A percentile compares a stretch with the other conserved stretches of the same genome.
Evolutionary conservation across 148 eudicot species (phyloP).

Genomic region (Chenopodium berlandieri): DNA sequence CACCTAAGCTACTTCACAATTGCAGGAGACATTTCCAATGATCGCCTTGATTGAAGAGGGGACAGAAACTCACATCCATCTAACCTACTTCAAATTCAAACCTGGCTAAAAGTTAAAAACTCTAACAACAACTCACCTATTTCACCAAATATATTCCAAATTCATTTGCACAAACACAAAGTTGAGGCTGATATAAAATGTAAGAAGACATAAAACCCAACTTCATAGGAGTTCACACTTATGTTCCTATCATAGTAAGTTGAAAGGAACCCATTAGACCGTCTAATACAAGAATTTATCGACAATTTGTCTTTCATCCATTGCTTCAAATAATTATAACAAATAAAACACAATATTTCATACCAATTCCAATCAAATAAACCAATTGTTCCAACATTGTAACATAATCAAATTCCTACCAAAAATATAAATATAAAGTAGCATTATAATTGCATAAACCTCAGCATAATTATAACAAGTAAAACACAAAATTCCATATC

Average conservation of each 20-base stretch:
- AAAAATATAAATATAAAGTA: too few species aligned
- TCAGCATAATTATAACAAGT: background rate
- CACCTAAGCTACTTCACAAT: background rate
- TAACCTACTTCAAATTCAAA: background rate
- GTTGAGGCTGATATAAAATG: background rate
- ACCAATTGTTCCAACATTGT: background rate
- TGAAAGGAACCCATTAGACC: too few species aligned
- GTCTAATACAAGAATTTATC: too few species aligned
- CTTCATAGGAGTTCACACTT: too few species aligned
- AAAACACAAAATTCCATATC: background rate
- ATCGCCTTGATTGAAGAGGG: background rate
- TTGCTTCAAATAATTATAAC: background rate
- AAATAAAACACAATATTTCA: background rate
- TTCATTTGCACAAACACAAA: background rate
- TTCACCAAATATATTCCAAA: background rate
- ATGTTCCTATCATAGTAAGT: background rate
- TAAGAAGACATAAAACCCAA: background rate
- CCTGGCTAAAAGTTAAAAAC: too few species aligned
- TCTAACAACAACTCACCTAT: background rate
- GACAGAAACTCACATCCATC: background rate
- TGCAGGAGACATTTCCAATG: background rate
- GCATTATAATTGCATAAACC: too few species aligned
- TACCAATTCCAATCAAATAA: background rate
- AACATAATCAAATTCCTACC: background rate
- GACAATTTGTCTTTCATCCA: background rate